Evolutionary conservation across 805 yeast species (phyloP).

Genomic region (Candida suzukii): DNA sequence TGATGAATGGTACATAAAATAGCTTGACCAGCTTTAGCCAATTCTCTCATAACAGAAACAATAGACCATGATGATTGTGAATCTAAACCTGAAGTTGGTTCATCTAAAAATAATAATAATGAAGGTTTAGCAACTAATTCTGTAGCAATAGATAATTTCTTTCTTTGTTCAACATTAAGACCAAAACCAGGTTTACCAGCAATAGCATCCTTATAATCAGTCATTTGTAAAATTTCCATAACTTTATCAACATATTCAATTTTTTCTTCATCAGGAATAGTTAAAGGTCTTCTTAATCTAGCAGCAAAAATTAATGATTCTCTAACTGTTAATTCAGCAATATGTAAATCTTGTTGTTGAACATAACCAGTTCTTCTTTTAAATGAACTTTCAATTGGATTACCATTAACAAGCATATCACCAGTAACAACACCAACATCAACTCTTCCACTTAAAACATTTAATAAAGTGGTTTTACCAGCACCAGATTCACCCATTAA

Average conservation of each 20-base stretch:
- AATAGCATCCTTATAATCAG: conserved; percentile 43
- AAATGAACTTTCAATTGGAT: conserved; percentile 38
- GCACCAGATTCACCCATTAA: conserved; percentile 64
- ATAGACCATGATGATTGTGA: conserved; percentile 57
- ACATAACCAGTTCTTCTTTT: conserved; percentile 50
- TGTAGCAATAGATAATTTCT: conserved; percentile 47
- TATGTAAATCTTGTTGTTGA: conserved; percentile 49
- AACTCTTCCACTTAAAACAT: conserved; percentile 44
- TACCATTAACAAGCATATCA: conserved; percentile 49
- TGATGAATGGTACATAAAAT: conserved; percentile 52
- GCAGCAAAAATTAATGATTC: conserved; percentile 46
- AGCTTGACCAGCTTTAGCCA: conserved; percentile 49
- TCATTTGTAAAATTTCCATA: conserved; percentile 33
- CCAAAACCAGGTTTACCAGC: conserved; percentile 41
- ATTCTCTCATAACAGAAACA: conserved; percentile 40
- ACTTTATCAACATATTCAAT: conserved; percentile 36
- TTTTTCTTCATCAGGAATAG: conserved; percentile 35
- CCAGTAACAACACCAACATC: conserved; percentile 50
- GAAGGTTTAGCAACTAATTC: conserved; percentile 51
- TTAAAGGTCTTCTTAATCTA: conserved; percentile 35
- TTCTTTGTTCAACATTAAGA: conserved; percentile 47
- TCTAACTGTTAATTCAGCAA: conserved; percentile 42
- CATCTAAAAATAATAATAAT: conserved; percentile 47
- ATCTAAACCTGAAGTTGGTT: conserved; percentile 56
- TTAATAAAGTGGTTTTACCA: conserved; percentile 53